phyloP scores from a whole-genome alignment of 441 rosid species.

The Pelargonium exstipulatum region DNA sequence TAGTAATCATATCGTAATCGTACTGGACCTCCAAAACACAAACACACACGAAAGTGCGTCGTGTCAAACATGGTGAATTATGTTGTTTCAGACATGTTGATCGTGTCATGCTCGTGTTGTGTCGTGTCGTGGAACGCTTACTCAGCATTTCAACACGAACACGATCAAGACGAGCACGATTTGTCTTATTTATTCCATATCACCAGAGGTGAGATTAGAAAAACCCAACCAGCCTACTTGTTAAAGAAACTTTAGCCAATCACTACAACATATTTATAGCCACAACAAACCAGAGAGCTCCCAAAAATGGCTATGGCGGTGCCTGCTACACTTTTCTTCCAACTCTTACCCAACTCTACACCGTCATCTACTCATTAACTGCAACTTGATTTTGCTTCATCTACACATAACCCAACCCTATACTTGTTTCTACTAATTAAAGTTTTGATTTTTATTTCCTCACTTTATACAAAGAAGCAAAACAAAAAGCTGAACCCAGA shows the following conservation, averaged over 20 bases:
- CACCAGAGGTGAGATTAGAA: neutral
- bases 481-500: constrained; percentile 1
- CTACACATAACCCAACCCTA: neutral
- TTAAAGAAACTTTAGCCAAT: neutral
- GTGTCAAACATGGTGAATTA: no score
- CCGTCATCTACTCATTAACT: no score
- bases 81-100: no score
- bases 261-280: constrained; percentile 2
- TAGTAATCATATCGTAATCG: no score
- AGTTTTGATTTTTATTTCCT: constrained; percentile 1
- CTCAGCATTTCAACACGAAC: no score
- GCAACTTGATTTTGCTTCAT: no score
- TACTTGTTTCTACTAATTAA: neutral
- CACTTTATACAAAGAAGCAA: neutral
- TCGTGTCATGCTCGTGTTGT: no score
- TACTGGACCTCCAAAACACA: no score
- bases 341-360: neutral
- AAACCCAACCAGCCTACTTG: neutral
- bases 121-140: no score
- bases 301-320: constrained; percentile 6
- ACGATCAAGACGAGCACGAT: no score
- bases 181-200: no score
- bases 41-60: no score
- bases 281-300: neutral
- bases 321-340: neutral